These are phyloP conservation scores for Pyronema omphalodes DNA, from an alignment of 495 filamentous ascomycete species.

Conservation along the genomic window DNA sequence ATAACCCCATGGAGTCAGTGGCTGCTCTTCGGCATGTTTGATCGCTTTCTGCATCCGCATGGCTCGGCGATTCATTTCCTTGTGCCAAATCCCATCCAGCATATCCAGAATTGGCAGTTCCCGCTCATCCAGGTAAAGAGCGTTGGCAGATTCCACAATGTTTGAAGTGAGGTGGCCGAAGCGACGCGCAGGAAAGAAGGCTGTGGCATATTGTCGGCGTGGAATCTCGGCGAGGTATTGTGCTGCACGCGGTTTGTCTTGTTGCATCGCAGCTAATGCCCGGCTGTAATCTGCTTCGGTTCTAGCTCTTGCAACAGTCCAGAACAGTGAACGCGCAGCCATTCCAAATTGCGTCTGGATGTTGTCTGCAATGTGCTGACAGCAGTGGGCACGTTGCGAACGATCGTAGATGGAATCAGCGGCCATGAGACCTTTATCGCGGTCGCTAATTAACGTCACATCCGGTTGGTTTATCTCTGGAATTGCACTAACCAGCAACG, in stretches of 20 bases:
- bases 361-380: slow-evolving; percentile 1
- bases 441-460: slow-evolving; percentile 5
- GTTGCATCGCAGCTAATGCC: neutral
- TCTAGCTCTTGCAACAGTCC: slow-evolving; percentile 4
- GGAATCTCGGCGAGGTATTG: neutral
- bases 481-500: neutral
- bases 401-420: neutral
- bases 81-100: slow-evolving; percentile 8
- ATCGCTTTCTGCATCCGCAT: neutral
- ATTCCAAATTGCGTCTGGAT: neutral
- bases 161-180: slow-evolving; percentile 10
- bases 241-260: neutral
- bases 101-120: slow-evolving; percentile 6
- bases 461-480: neutral
- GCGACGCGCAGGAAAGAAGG: neutral
- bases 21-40: neutral
- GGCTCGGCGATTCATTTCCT: slow-evolving; percentile 1
- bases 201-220: neutral
- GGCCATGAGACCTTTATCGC: slow-evolving; percentile 1
- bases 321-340: neutral
- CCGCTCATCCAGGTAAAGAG: neutral
- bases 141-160: slow-evolving; percentile 9
- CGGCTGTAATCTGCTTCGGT: neutral
- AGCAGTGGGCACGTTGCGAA: neutral
- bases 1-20: neutral